A percentile compares a stretch with the other conserved stretches of the same genome.
phyloP scores from a whole-genome alignment of 1,284 basidiomycete species.

The Erythrobasidium hasegawianum region DNA sequence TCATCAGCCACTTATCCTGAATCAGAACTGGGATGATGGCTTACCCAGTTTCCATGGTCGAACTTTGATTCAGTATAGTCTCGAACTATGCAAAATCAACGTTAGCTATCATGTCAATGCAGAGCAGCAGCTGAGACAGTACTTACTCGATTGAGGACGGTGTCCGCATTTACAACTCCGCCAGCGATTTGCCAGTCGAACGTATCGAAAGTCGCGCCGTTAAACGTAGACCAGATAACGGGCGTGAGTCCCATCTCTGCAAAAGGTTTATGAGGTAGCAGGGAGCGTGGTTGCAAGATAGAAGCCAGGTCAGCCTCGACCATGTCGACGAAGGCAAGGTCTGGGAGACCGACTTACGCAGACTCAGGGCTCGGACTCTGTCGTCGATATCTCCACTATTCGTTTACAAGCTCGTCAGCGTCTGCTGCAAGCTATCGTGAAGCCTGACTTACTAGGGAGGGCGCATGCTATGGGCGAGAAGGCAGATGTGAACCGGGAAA shows the following conservation, averaged over 20 bases:
- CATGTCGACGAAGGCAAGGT: too few relatives aligned
- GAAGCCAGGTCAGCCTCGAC: too few relatives aligned
- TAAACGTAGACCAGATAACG: slow-evolving; percentile 70
- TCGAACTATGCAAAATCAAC: slow-evolving; percentile 51
- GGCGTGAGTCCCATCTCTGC: slow-evolving; percentile 75
- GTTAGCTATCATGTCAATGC: too few relatives aligned
- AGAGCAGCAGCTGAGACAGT: too few relatives aligned
- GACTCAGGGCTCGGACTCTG: slow-evolving; percentile 82
- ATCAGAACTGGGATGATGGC: too few relatives aligned
- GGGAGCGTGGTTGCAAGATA: too few relatives aligned
- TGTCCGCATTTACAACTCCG: slow-evolving; percentile 56
- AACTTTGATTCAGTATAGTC: slow-evolving; percentile 50
- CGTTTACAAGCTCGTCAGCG: too few relatives aligned
- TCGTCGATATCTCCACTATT: slow-evolving; percentile 62
- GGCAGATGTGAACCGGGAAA: slow-evolving; percentile 55
- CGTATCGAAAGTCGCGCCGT: slow-evolving; percentile 49
- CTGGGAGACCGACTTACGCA: too few relatives aligned
- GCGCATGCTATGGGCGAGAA: slow-evolving; percentile 73
- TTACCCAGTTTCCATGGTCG: slow-evolving; percentile 58
- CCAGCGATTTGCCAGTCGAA: slow-evolving; percentile 47
- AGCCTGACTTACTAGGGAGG: slow-evolving; percentile 48
- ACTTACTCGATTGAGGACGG: background rate
- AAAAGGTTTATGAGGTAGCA: too few relatives aligned
- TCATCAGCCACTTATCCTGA: too few relatives aligned
- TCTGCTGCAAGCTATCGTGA: too few relatives aligned